Base-by-base conservation (phyloP, 2,329 filamentous ascomycete genomes). In the Daldinia sp. region DNA sequence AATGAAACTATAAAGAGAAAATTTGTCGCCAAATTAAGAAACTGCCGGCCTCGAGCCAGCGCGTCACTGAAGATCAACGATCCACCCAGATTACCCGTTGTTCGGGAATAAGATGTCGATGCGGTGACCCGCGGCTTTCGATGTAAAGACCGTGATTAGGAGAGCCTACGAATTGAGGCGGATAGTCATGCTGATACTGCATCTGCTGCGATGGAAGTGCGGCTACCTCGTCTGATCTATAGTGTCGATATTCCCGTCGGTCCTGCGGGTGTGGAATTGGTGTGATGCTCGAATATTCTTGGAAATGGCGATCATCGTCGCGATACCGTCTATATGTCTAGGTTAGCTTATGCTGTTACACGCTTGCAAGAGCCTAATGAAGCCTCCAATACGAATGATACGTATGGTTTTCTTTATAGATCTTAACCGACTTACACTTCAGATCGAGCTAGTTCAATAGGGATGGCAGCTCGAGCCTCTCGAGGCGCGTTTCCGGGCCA, bases 21-120 rank as follows among this genome's bases (percentile, higher is more conserved):
- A 55, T 50, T 28, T 39, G 13, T 26, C 37, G 46, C 46, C 37
- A 15, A 53, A 39, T 56, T 20, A 26, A 20, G 46, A 6, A 18
- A 15, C 13, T 20, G 1, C 13, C 28, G 20, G 20, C 35, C 33
- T 39, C 30, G 23, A 41, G 10, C 33, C 35, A 57, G 30, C 56
- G 13, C 35, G 42, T 18, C 20, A 15, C 15, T 42, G 4, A 67
- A 53, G 26, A n/a, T 58, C 37, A 64, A 70, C 59, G 74, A 46
- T 74, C 74, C 20, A 75, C 71, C 65, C 72, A 74, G 41, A 77
- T 65, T 37, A 75, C 65, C 53, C 63, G 72, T 28, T 61, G 70
- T 42, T 73, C 67, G 18, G 60, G 68, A n/a, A 65, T 30, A 18
- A 71, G 59, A 44, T 69, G 68, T 33, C 62, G 65, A 60, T 72